These are phyloP conservation scores for Salisapilia sapeloensis DNA, from an alignment of 352 stramenopile genomes.

Conservation along the genomic window DNA sequence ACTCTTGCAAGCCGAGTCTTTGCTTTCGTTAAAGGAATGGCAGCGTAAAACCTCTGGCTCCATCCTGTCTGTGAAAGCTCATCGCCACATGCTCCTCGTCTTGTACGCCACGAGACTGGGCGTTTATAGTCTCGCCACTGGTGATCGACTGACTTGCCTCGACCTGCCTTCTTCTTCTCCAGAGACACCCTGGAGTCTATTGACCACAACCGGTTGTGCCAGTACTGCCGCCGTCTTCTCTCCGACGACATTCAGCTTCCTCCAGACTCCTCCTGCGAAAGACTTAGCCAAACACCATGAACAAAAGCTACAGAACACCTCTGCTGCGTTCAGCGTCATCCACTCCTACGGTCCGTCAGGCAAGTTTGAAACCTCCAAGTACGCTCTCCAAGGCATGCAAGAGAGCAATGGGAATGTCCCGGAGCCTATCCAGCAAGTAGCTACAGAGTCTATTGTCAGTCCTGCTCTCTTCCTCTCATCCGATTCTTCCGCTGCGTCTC, in stretches of 20 bases:
- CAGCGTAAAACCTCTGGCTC: neutral
- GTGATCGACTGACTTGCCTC: slow-evolving; percentile 17
- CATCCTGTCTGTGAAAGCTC: slow-evolving; percentile 3
- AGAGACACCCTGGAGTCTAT: slow-evolving; percentile 9
- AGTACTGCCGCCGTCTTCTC: slow-evolving; percentile 40
- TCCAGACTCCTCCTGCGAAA: slow-evolving; percentile 31
- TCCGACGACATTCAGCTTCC: slow-evolving; percentile 37
- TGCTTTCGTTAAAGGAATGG: neutral
- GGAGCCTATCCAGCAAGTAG: slow-evolving; percentile 7
- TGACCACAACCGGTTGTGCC: slow-evolving; percentile 22
- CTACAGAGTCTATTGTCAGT: slow-evolving; percentile 23
- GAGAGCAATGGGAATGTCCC: neutral
- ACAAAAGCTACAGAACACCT: slow-evolving; percentile 4
- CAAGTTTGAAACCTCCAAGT: slow-evolving; percentile 33
- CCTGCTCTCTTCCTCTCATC: slow-evolving; percentile 54
- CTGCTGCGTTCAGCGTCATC: slow-evolving; percentile 19
- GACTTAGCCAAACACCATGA: slow-evolving; percentile 9
- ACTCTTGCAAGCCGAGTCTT: neutral
- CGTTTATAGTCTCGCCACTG: slow-evolving; percentile 39
- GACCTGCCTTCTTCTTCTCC: slow-evolving; percentile 8
- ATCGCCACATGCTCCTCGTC: slow-evolving; percentile 26
- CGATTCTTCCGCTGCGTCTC: slow-evolving; percentile 14
- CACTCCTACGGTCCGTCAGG: slow-evolving; percentile 31
- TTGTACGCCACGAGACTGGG: slow-evolving; percentile 5
- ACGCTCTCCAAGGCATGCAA: slow-evolving; percentile 47